phyloP scores from a whole-genome alignment of 1,139 yeast species.

The Suhomyces coccinellae region DNA sequence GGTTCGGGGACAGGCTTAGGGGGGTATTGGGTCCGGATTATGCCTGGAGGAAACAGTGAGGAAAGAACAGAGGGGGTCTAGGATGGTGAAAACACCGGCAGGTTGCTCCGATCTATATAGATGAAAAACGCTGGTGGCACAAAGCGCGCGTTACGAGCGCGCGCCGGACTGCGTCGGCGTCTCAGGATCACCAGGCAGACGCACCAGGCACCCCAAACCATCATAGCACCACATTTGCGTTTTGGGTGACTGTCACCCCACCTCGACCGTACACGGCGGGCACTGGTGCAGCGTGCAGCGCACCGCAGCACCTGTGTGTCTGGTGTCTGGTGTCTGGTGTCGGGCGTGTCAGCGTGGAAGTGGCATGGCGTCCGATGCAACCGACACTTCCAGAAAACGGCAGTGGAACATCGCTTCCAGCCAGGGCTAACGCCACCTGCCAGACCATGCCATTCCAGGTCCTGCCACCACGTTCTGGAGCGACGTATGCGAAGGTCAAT shows the following conservation, averaged over 20 bases:
- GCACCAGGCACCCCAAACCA: constrained; percentile 1
- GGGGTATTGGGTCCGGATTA: background rate
- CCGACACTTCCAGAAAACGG: no score
- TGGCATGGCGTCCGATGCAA: no score
- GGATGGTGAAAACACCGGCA: constrained; percentile 3
- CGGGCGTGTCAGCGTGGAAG: no score
- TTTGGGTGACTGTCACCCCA: constrained; percentile 2
- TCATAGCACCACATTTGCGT: constrained; percentile 2
- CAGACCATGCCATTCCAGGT: background rate
- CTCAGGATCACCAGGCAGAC: constrained; percentile 8
- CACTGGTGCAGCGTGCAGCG: no score
- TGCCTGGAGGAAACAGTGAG: background rate
- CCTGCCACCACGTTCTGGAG: no score
- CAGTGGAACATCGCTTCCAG: no score
- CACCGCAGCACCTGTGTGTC: background rate
- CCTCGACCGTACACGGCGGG: background rate
- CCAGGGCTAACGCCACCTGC: background rate
- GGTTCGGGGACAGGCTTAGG: background rate
- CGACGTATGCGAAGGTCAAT: no score
- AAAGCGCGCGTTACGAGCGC: constrained; percentile 9
- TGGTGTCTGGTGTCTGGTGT: background rate
- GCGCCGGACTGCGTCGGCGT: constrained; percentile 8
- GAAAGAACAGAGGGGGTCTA: background rate
- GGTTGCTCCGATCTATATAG: constrained; percentile 11
- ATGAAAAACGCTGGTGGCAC: constrained; percentile 7